phyloP scores from a whole-genome alignment of 2,329 filamentous ascomycete species.

The Calycina marina region DNA sequence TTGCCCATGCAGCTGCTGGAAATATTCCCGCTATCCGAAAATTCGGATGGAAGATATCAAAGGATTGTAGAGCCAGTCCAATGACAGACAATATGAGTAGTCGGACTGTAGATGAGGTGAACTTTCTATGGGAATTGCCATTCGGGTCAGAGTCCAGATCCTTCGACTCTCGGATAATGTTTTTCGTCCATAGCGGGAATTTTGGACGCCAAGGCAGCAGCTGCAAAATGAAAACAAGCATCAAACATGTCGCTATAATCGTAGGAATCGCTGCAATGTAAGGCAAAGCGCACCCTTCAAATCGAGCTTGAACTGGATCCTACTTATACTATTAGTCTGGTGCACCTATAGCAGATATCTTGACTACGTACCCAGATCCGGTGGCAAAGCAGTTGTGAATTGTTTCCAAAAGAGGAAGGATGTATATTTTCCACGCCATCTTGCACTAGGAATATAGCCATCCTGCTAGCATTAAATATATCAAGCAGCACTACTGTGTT shows the following conservation, averaged over 20 bases:
- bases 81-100: conserved; percentile 26
- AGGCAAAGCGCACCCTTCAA: conserved; percentile 16
- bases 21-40: conserved; percentile 25
- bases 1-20: conserved; percentile 15
- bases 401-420: neutral
- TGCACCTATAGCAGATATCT: neutral
- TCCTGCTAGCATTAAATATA: too few relatives aligned
- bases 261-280: conserved; percentile 18
- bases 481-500: too few relatives aligned
- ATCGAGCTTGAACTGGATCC: conserved; percentile 19
- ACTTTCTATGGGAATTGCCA: conserved; percentile 14
- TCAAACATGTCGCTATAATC: conserved; percentile 18
- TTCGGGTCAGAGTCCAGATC: conserved; percentile 15
- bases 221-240: conserved; percentile 16
- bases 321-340: conserved; percentile 2
- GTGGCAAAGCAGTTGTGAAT: neutral
- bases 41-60: conserved; percentile 21
- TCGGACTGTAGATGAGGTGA: conserved; percentile 20
- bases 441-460: neutral
- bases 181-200: conserved; percentile 31
- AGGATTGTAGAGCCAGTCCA: conserved; percentile 23
- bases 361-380: neutral
- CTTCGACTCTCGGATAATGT: conserved; percentile 33
- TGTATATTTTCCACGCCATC: neutral
- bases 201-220: conserved; percentile 21